Conservation (phyloP, 2,329 filamentous ascomycete genomes). For the Aspergillus sp. region DNA sequence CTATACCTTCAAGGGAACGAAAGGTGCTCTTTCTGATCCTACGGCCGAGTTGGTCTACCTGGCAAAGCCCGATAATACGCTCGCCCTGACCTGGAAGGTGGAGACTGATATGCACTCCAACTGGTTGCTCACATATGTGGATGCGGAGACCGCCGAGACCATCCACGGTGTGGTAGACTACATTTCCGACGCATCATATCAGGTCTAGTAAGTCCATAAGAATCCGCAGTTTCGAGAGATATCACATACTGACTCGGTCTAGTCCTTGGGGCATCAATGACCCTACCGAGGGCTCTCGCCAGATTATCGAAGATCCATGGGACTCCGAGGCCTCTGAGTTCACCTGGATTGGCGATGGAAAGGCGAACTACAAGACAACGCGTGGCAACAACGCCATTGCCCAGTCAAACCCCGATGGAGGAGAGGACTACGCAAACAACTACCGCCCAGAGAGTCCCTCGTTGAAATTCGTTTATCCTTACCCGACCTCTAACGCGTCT, state of each 20-base stretch:
- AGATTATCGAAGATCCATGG: constrained; percentile 12
- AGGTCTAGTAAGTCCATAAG: constrained; percentile 12
- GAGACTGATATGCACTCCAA: constrained; percentile 13
- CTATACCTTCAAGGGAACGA: constrained; percentile 9
- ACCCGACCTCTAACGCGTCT: constrained; percentile 1
- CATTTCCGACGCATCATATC: constrained; percentile 11
- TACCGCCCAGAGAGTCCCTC: constrained; percentile 7
- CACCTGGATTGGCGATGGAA: constrained; percentile 14
- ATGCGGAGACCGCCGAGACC: constrained; percentile 4
- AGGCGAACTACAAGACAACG: constrained; percentile 10
- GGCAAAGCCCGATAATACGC: constrained; percentile 2
- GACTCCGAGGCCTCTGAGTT: constrained; percentile 8
- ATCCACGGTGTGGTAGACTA: constrained; percentile 16
- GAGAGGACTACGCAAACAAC: constrained; percentile 6
- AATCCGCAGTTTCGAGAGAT: background rate
- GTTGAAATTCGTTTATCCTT: constrained; percentile 11
- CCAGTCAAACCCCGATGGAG: constrained; percentile 11
- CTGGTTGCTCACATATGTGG: constrained; percentile 15
- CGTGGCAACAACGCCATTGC: constrained; percentile 16
- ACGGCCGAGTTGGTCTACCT: constrained; percentile 13
- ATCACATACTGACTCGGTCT: background rate
- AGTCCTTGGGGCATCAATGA: constrained; percentile 15
- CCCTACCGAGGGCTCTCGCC: constrained; percentile 11
- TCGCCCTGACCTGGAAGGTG: constrained; percentile 11
- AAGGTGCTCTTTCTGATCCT: constrained; percentile 12